Evolutionary conservation across 1,284 basidiomycete genomes (phyloP), one percentile per base, ranked within the genome.

Genomic region (Leccinum insolens): DNA sequence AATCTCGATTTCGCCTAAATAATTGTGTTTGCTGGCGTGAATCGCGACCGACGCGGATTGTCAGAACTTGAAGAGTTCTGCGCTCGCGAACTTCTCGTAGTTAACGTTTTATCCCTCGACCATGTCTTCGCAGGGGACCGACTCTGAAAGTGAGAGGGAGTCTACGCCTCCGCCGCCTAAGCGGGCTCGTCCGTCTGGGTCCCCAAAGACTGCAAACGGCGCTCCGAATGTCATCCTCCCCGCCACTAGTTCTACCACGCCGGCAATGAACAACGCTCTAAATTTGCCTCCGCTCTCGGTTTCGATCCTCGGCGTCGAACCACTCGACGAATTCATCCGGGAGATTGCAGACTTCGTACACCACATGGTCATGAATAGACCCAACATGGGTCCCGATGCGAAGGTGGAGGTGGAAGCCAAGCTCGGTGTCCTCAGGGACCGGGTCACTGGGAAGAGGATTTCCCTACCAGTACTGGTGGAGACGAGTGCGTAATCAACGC

Each of bases 311-410:
- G 95, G 94, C 67, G 90, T 96, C 62, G 94, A 96, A 75, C 96
- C 97, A 3, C 82, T 96, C 52, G 96, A 99, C 80, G 96, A 98
- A 77, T 96, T 99, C 77, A 95, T 96, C 69, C 88, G 88, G 75
- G 91, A 94, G 73, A 86, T 99, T 61, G 96, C 94, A 28, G 95
- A 98, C 79, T 99, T 95, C 81, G 84, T 99, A 28, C 87, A 93
- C 79, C 88, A 89, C 73, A 88, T 85, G 81, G 88, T 93, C 71
- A 76, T 77, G 68, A 87, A 81, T 14, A 83, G 84, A 22, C 84
- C 87, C 2, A 83, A 88, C 70, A 71, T 82, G 64, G 80, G 83
- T 7, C 70, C 81, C 2, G 78, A 77, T 59, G 84, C 83, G 28
- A 82, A 80, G 37, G 83, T 91, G 7, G 89, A 98, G 84, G 93